phyloP scores from a whole-genome alignment of 75 land plant genomes.

The Adiantum capillusveneris region DNA sequence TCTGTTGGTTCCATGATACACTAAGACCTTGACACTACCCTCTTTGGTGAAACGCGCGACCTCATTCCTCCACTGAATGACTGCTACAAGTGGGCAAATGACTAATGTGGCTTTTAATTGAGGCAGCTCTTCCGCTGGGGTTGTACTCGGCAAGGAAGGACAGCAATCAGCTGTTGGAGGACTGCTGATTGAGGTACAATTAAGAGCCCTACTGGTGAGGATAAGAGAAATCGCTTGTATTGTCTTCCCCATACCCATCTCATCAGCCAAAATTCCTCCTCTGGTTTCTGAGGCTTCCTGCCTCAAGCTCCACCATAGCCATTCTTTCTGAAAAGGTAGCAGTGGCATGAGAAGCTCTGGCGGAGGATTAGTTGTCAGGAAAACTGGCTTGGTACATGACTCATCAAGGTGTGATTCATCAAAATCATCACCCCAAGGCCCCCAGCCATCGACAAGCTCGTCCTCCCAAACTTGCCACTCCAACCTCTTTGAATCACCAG shows the following conservation, averaged over 20 bases:
- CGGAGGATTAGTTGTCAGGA: constrained; percentile 33
- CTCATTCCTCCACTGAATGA: constrained; percentile 83
- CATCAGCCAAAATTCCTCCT: constrained; percentile 97
- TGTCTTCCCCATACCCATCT: constrained; percentile 99
- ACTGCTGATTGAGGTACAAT: constrained; percentile 6
- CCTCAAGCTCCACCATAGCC: constrained; percentile 81
- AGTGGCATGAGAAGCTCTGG: constrained; percentile 53
- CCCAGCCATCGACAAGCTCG: constrained; percentile 27
- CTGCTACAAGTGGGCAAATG: constrained; percentile 84
- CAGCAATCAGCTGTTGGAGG: neutral
- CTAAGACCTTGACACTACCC: constrained; percentile 59
- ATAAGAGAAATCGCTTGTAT: constrained; percentile 87
- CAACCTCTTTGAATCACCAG: constrained; percentile 11
- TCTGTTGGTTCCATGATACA: constrained; percentile 70
- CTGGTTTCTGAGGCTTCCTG: constrained; percentile 52
- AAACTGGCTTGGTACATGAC: neutral
- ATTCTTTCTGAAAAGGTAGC: constrained; percentile 83
- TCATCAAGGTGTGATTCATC: constrained; percentile 23
- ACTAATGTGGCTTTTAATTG: constrained; percentile 60
- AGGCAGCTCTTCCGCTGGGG: constrained; percentile 16
- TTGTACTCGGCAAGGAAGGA: neutral
- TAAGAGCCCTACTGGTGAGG: constrained; percentile 27
- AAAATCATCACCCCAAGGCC: constrained; percentile 31
- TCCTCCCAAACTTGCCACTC: constrained; percentile 52
- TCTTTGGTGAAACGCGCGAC: constrained; percentile 48